Evolutionary conservation across 2,329 filamentous ascomycete genomes (phyloP), one percentile per base, ranked within the genome.

Genomic region (Neocatenulostroma microsporum): DNA sequence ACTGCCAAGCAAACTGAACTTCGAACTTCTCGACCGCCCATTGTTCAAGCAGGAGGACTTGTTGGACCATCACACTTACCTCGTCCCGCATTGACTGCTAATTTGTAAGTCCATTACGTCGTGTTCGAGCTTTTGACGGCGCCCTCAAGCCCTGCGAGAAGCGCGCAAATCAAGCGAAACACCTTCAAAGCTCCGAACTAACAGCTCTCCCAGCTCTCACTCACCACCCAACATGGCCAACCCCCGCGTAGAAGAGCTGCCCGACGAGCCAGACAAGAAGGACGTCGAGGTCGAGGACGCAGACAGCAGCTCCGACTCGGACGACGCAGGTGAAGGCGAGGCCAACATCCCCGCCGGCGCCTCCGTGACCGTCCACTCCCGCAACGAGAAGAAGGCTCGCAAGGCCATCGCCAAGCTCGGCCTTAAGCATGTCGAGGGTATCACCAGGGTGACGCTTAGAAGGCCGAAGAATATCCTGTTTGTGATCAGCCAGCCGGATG

Each of bases 381-480:
- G 91, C 69, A 96, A 96, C 74, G 91, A 98, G 83, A 98, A 98
- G 84, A 98, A 98, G 82, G 93, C 91, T 58, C 83, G 91, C 72
- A 98, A 98, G 80, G 87, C 88, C 61, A 94, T 98, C 65, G 84
- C 87, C 68, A 98, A 98, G 81, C 80, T 96, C 62, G 88, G 94
- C 64, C 74, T 98, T 64, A 91, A 86, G 76, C 87, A 89, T 62
- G 83, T 98, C 54, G 83, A 84, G 61, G 93, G 91, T 64, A 98
- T 98, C 70, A 98, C 91, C 60, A 82, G 91, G 63, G 93, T 98
- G 59, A 98, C 93, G 53, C 80, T 98, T 62, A 84, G 91, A 70
- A 79, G 93, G 68, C 93, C 93, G 59, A 98, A 98, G 81, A 95
- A 95, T 74, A 94, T 98, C 61, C 84, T 98, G 61, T 98, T 98